These are phyloP conservation scores for Cladosporium austrohemisphaericum DNA, from an alignment of 2,329 filamentous ascomycete species.

Conservation along the genomic window DNA sequence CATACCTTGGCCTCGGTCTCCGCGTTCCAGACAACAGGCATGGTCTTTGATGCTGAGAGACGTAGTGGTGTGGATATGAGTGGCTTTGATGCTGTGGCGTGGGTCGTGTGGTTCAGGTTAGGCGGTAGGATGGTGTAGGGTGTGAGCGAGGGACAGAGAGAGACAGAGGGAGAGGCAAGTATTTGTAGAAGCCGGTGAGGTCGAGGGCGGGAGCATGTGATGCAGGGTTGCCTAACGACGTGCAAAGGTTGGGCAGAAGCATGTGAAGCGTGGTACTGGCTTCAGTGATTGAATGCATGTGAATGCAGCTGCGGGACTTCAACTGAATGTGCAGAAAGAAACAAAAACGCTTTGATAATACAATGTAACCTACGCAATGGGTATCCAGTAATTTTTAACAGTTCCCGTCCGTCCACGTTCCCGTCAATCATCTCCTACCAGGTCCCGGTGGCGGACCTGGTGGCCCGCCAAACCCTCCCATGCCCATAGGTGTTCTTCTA, in stretches of 20 bases:
- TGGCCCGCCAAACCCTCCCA: constrained; percentile 11
- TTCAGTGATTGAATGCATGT: background rate
- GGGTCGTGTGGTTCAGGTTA: background rate
- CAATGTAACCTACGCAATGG: constrained; percentile 11
- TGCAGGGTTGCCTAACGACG: too few species aligned
- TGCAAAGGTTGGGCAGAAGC: background rate
- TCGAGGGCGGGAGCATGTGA: background rate
- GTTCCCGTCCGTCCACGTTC: background rate
- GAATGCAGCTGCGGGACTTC: background rate
- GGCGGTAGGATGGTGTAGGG: background rate
- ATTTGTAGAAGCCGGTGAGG: too few species aligned
- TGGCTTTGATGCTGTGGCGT: background rate
- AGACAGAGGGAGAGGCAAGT: background rate
- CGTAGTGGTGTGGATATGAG: background rate
- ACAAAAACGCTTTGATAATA: constrained; percentile 5
- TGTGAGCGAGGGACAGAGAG: background rate
- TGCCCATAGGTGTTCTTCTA: constrained; percentile 11
- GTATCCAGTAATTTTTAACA: constrained; percentile 14
- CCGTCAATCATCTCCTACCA: constrained; percentile 8
- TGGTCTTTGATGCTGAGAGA: constrained; percentile 18
- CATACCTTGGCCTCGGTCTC: constrained; percentile 30
- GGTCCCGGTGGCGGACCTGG: constrained; percentile 2
- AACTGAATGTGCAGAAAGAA: too few species aligned
- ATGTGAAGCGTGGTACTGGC: background rate
- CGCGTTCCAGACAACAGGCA: constrained; percentile 33